phyloP scores from a whole-genome alignment of 306 rosid genomes.

The Arachis stenosperma region DNA sequence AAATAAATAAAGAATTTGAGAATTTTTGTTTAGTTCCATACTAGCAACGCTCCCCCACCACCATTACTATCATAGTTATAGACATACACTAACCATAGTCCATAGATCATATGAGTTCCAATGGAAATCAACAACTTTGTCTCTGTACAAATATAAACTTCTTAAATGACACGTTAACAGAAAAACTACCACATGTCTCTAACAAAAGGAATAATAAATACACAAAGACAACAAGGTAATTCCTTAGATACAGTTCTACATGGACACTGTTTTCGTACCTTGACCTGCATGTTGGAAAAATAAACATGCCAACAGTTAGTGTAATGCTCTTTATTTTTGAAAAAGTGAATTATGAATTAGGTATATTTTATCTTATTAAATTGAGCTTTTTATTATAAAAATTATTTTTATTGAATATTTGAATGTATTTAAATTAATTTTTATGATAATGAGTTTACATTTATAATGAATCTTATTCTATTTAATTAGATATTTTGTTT shows the following conservation, averaged over 20 bases:
- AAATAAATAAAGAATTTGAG: not conserved
- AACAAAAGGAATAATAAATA: not conserved
- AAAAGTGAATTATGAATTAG: too few relatives aligned
- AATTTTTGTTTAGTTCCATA: constrained; percentile 32
- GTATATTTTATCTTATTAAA: too few relatives aligned
- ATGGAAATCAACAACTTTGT: constrained; percentile 61
- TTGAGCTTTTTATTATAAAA: too few relatives aligned
- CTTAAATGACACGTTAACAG: not conserved
- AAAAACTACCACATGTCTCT: not conserved
- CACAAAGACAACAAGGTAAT: not conserved
- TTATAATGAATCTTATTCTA: too few relatives aligned
- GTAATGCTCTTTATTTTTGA: too few relatives aligned
- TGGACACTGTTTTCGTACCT: constrained; percentile 55
- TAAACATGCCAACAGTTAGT: constrained; percentile 54
- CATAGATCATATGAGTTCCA: constrained; percentile 80
- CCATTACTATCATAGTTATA: constrained; percentile 94
- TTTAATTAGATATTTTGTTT: too few relatives aligned
- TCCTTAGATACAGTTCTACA: constrained; percentile 8
- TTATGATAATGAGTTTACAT: too few relatives aligned
- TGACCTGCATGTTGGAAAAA: constrained; percentile 99
- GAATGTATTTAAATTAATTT: too few relatives aligned
- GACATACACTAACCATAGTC: constrained; percentile 93
- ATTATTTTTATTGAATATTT: too few relatives aligned
- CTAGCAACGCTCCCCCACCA: constrained; percentile 99
- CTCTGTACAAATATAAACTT: constrained; percentile 38